These are phyloP conservation scores for Rhipidocladum racemiflorum DNA, from an alignment of 176 grass and related monocot genomes.

Conservation along the genomic window DNA sequence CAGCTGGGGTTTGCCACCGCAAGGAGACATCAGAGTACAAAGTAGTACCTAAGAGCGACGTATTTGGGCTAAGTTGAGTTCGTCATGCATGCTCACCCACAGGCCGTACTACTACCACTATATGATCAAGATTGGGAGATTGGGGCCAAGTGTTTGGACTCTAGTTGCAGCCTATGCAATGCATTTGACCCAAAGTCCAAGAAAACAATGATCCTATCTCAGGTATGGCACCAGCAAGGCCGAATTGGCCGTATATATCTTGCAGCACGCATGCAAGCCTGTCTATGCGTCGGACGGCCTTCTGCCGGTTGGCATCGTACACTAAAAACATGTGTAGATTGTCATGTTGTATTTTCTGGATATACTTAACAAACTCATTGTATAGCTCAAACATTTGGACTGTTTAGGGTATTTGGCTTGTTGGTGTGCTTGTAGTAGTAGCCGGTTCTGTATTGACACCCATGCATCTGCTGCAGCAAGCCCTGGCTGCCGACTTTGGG, in stretches of 20 bases:
- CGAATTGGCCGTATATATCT: slow-evolving; percentile 4
- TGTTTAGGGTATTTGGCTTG: background rate
- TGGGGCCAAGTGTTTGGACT: slow-evolving; percentile 20
- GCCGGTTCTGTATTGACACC: background rate
- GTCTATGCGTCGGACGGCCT: background rate
- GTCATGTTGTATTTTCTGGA: background rate
- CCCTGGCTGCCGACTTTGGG: background rate
- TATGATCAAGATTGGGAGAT: slow-evolving; percentile 26
- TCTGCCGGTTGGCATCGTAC: background rate
- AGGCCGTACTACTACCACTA: background rate
- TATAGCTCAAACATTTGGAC: background rate
- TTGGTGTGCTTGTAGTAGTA: background rate
- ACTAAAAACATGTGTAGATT: background rate
- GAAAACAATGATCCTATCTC: slow-evolving; percentile 22
- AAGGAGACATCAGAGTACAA: background rate
- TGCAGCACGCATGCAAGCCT: slow-evolving; percentile 16
- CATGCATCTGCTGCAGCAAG: background rate
- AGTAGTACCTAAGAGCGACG: background rate
- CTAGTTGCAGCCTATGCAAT: slow-evolving; percentile 29
- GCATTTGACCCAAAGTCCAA: slow-evolving; percentile 26
- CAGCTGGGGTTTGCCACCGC: background rate
- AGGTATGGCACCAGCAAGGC: slow-evolving; percentile 38
- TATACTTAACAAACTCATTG: background rate
- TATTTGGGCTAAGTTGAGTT: slow-evolving; percentile 15
- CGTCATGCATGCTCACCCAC: background rate